phyloP scores from a whole-genome alignment of 2,329 filamentous ascomycete species.

The Stagonosporopsis cucurbitacearum region DNA sequence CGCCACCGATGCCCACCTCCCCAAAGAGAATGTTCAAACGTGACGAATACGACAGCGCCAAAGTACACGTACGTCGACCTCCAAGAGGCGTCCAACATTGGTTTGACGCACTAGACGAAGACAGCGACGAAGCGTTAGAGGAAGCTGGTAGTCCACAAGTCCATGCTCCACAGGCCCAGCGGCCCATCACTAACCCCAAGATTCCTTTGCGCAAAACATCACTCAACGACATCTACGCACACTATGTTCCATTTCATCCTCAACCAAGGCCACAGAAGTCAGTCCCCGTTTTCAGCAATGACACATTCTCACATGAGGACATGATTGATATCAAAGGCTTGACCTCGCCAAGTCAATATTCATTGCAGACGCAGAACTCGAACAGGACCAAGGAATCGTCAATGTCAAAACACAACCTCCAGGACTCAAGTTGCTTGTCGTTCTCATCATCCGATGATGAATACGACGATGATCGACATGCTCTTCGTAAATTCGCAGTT shows the following conservation, averaged over 20 bases:
- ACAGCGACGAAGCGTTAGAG: conserved; percentile 43
- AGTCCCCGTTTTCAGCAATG: conserved; percentile 22
- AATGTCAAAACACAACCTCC: conserved; percentile 43
- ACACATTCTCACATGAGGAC: conserved; percentile 32
- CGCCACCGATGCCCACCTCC: conserved; percentile 25
- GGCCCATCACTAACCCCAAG: conserved; percentile 14
- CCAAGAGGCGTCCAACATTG: conserved; percentile 58
- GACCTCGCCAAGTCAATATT: conserved; percentile 41
- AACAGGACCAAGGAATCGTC: conserved; percentile 44
- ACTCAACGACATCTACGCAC: conserved; percentile 23
- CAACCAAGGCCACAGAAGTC: conserved; percentile 23
- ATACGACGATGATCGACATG: conserved; percentile 27
- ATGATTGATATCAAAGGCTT: conserved; percentile 30
- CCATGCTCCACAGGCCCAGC: conserved; percentile 23
- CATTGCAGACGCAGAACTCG: conserved; percentile 36
- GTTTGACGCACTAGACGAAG: conserved; percentile 57
- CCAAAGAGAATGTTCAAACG: conserved; percentile 40
- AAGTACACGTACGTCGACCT: conserved; percentile 55
- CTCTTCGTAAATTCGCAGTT: conserved; percentile 25
- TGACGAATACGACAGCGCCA: conserved; percentile 54
- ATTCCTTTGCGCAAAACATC: conserved; percentile 30
- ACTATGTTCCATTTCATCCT: conserved; percentile 12
- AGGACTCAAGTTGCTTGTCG: conserved; percentile 49
- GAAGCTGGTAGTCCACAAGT: conserved; percentile 18
- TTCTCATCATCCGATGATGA: conserved; percentile 51